Percentiles rank a stretch among this genome's conserved stretches.
Conservation (phyloP, 2,329 filamentous ascomycete species). For the Arthrinium phaeospermum region DNA sequence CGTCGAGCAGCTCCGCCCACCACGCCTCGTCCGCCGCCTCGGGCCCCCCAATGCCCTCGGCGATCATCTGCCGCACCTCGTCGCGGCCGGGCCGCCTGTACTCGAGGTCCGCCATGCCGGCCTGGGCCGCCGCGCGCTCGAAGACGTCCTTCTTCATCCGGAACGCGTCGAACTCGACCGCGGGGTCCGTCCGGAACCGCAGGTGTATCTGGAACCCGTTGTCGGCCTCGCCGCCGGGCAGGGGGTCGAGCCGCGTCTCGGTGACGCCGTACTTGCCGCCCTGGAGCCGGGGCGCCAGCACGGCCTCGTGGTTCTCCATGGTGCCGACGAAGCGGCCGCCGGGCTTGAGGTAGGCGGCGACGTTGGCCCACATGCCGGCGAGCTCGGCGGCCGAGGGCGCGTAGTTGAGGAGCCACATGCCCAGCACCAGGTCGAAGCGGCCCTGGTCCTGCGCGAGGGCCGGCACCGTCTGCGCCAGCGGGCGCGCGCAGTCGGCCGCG, state of each 20-base stretch:
- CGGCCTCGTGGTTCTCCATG: constrained; percentile 21
- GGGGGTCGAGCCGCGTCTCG: constrained; percentile 13
- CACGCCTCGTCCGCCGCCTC: constrained; percentile 5
- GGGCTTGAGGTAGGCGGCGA: constrained; percentile 22
- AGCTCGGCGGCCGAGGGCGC: constrained; percentile 14
- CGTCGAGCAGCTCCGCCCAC: constrained; percentile 18
- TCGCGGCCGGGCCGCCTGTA: constrained; percentile 1
- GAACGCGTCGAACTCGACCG: constrained; percentile 19
- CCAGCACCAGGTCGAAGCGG: constrained; percentile 18
- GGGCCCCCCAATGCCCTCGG: constrained; percentile 7
- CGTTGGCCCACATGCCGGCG: constrained; percentile 21
- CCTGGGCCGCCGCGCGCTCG: constrained; percentile 18
- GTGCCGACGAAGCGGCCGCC: constrained; percentile 20
- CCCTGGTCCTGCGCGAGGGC: background rate
- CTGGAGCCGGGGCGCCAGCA: constrained; percentile 11
- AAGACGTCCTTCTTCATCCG: constrained; percentile 18
- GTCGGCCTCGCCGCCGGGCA: background rate
- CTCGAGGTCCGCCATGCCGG: constrained; percentile 10
- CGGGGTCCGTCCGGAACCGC: constrained; percentile 11
- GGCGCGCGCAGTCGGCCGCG: constrained; percentile 7
- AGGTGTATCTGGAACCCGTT: constrained; percentile 16
- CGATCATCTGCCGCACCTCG: constrained; percentile 19
- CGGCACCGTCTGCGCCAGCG: background rate
- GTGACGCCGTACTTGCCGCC: constrained; percentile 17
- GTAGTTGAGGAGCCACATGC: constrained; percentile 23